Evolutionary conservation across 2,329 filamentous ascomycete genomes (phyloP).

Genomic region (Stenocarpella maydis): DNA sequence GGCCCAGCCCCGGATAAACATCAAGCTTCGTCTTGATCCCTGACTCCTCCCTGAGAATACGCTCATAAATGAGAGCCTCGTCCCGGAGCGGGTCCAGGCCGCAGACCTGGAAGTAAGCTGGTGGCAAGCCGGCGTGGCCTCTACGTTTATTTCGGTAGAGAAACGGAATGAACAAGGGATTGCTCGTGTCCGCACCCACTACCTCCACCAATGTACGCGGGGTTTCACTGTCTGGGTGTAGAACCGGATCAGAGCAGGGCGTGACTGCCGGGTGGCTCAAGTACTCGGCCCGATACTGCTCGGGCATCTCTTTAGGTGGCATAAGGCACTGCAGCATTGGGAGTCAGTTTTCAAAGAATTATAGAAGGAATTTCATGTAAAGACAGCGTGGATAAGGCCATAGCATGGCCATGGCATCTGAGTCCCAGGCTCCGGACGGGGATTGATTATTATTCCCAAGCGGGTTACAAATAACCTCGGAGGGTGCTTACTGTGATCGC

Average conservation of each 20-base stretch:
- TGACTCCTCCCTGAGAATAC: constrained; percentile 51
- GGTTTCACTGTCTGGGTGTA: background rate
- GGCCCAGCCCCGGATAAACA: constrained; percentile 40
- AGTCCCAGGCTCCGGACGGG: no score
- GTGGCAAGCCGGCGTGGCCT: constrained; percentile 48
- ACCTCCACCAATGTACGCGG: background rate
- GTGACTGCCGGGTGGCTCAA: constrained; percentile 40
- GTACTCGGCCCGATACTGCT: constrained; percentile 40
- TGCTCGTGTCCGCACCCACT: constrained; percentile 7
- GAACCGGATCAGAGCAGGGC: constrained; percentile 38
- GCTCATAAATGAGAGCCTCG: constrained; percentile 60
- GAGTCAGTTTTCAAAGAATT: no score
- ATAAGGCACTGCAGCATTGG: no score
- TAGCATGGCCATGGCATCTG: no score
- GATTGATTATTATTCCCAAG: no score
- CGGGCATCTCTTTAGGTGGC: constrained; percentile 37
- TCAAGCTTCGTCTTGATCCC: constrained; percentile 52
- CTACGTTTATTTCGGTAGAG: constrained; percentile 1
- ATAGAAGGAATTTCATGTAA: no score
- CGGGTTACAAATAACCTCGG: no score
- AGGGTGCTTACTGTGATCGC: no score
- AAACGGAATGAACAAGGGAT: constrained; percentile 11
- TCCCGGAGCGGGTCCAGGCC: constrained; percentile 61
- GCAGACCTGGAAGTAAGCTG: constrained; percentile 57
- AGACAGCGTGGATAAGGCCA: no score